Percentiles rank a stretch among this genome's conserved stretches.
phyloP scores from a whole-genome alignment of 306 rosid genomes.

The Lotus japonicus region DNA sequence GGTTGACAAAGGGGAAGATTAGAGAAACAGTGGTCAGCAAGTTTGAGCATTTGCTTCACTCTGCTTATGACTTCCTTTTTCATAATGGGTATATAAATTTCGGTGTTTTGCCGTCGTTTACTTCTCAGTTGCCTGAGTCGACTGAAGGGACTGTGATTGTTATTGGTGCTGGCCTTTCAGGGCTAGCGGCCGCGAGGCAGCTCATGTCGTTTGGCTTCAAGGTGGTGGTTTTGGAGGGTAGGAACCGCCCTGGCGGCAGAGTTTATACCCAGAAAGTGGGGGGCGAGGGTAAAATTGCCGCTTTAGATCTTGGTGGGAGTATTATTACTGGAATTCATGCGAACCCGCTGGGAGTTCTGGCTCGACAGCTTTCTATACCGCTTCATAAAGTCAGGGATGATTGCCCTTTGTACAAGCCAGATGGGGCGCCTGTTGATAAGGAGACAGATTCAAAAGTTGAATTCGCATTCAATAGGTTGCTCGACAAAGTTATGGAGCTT shows the following conservation, averaged over 20 bases:
- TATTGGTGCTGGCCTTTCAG: constrained; percentile 91
- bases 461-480: constrained; percentile 68
- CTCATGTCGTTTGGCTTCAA: constrained; percentile 78
- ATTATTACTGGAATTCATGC: constrained; percentile 94
- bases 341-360: constrained; percentile 90
- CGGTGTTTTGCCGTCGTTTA: constrained; percentile 69
- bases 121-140: constrained; percentile 54
- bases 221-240: constrained; percentile 81
- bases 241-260: constrained; percentile 87
- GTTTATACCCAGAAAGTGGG: constrained; percentile 92
- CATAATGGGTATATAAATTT: constrained; percentile 83
- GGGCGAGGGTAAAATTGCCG: constrained; percentile 50
- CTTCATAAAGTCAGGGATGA: constrained; percentile 89
- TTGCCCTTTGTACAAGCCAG: constrained; percentile 83
- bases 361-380: constrained; percentile 86
- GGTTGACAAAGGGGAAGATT: constrained; percentile 71
- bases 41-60: constrained; percentile 64
- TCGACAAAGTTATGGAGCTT: constrained; percentile 85
- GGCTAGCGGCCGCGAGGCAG: constrained; percentile 92
- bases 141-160: constrained; percentile 65
- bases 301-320: constrained; percentile 84
- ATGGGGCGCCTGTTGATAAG: constrained; percentile 60
- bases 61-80: constrained; percentile 74
- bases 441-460: constrained; percentile 61
- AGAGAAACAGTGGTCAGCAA: constrained; percentile 74